Percentiles rank a stretch among this genome's conserved stretches.
Evolutionary conservation across 305 asterid genomes (phyloP).

Genomic region (Coffea humblotiana): DNA sequence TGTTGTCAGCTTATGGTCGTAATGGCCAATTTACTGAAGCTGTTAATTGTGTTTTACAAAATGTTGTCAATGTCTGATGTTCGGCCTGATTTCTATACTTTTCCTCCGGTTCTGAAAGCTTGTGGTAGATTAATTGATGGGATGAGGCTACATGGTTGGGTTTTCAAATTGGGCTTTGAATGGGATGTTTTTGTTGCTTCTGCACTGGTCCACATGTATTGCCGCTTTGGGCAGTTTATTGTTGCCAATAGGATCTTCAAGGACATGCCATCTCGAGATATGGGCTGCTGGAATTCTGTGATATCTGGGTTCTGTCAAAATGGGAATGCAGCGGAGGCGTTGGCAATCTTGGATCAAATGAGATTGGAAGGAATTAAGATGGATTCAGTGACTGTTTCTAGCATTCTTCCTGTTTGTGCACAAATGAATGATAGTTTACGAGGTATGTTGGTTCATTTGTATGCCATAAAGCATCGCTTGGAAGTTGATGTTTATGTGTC

Average conservation of each 20-base stretch:
- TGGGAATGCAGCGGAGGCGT: conserved; percentile 56
- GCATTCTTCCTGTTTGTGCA: conserved; percentile 65
- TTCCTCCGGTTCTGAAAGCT: conserved; percentile 71
- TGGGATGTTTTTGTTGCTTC: conserved; percentile 87
- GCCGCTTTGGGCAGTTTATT: conserved; percentile 53
- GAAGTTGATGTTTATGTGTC: conserved; percentile 61
- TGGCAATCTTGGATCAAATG: conserved; percentile 57
- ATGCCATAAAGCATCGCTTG: conserved; percentile 58
- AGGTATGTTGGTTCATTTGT: conserved; percentile 60
- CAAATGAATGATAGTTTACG: conserved; percentile 47
- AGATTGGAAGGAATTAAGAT: conserved; percentile 52
- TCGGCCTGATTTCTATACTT: conserved; percentile 73
- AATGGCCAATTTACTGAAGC: conserved; percentile 50
- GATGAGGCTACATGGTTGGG: conserved; percentile 60
- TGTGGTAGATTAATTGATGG: conserved; percentile 57
- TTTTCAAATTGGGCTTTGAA: conserved; percentile 58
- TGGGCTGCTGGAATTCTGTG: conserved; percentile 87
- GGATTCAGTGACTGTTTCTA: conserved; percentile 67
- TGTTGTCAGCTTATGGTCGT: conserved; percentile 67
- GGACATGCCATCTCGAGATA: conserved; percentile 76
- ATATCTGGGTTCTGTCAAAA: conserved; percentile 78
- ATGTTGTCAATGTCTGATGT: conserved; percentile 56
- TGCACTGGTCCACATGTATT: conserved; percentile 80
- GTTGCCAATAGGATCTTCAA: conserved; percentile 55
- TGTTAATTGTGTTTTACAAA: conserved; percentile 45